These are phyloP conservation scores for Fusarium graminum DNA, from an alignment of 2,329 filamentous ascomycete species.

Conservation along the genomic window DNA sequence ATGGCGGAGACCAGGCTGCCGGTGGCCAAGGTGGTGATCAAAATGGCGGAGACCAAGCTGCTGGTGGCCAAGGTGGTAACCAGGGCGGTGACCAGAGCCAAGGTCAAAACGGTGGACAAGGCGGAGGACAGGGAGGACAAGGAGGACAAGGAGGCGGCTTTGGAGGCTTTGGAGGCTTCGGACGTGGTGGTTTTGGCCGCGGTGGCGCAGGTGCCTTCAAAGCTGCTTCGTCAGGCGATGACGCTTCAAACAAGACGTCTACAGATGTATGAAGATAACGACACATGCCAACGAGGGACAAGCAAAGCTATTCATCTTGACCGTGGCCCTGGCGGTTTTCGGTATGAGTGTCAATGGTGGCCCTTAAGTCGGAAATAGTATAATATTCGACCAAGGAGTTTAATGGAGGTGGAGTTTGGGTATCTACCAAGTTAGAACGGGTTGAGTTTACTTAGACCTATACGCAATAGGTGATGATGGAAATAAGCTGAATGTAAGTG, in stretches of 20 bases:
- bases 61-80: conserved; percentile 1
- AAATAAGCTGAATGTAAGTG: conserved; percentile 22
- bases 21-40: conserved; percentile 7
- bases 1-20: conserved; percentile 19
- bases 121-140: conserved; percentile 4
- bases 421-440: conserved; percentile 34
- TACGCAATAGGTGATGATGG: conserved; percentile 24
- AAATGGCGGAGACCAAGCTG: conserved; percentile 17
- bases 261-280: conserved; percentile 32
- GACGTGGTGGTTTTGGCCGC: conserved; percentile 5
- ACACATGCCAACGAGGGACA: conserved; percentile 47
- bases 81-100: conserved; percentile 12
- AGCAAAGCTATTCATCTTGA: conserved; percentile 57
- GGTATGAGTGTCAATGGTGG: conserved; percentile 62
- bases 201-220: conserved; percentile 31
- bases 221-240: conserved; percentile 33
- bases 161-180: not conserved
- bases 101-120: conserved; percentile 5
- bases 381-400: conserved; percentile 55
- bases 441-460: conserved; percentile 30
- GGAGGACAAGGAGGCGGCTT: conserved; percentile 7
- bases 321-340: conserved; percentile 64
- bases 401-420: conserved; percentile 49
- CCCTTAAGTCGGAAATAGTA: conserved; percentile 64
- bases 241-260: conserved; percentile 30